Base-by-base conservation (phyloP, 225 moss, liverwort and hornwort genomes). In the Anthoceros angustus region DNA sequence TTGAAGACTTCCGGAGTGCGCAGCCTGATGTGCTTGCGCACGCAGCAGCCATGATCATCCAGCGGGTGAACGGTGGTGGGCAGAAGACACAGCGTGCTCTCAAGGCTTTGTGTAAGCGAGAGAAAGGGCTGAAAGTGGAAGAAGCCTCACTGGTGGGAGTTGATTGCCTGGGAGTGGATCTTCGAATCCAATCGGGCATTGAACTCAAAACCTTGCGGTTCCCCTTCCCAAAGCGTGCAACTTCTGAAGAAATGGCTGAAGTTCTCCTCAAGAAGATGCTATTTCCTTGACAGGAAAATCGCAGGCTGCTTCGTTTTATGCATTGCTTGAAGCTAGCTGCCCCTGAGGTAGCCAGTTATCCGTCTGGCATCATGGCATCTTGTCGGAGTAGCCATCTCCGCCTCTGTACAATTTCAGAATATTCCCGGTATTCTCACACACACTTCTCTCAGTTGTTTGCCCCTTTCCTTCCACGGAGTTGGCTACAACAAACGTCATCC, bases 191-290 rank as follows among this genome's bases (percentile, higher is more conserved):
- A 41, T 73, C 77, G 67, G 84, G 84, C 70, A 85, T 85, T 41
- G 84, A 85, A 75, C 79, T 85, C 63, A 81, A 85, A 71, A 85
- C 84, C 39, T 77, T 85, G 38, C 81, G 84, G 61, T 85, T 85
- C 62, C 84, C 55, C 10, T 55, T 55, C 14, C 23, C 55, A 0
- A 55, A 55, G 55, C 55, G 55, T 18, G 55, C 55, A 18, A 20
- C 23, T 55, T 55, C 55, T 55, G 55, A 55, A 23, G 55, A 55
- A 23, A 55, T 55, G 55, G 55, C 55, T 18, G 55, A 55, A 20
- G 55, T 20, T 18, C 55, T 55, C n/a, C 23, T 55, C n/a, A 23
- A 55, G 14, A 55, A 55, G 16, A 55, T 55, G 55, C 55, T 55
- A 55, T 55, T 55, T 15, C 55, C 55, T 9, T 55, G 55, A 55